Base-by-base conservation (phyloP, 495 filamentous ascomycete species). In the Aspergillus diversus region DNA sequence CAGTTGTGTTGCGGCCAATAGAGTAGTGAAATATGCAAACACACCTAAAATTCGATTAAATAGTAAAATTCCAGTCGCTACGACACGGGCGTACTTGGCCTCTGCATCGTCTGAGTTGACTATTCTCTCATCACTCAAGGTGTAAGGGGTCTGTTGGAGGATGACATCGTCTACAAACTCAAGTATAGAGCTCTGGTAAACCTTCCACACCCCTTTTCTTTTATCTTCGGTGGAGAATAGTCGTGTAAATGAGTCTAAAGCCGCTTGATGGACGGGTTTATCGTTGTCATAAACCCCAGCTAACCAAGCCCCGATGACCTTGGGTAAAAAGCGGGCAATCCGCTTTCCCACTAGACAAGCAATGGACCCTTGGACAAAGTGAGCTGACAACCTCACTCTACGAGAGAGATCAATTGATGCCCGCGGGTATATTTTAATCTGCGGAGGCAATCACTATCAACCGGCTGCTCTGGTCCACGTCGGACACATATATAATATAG, bases 251-350 rank as follows among this genome's bases (percentile, higher is more conserved):
- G 91, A 89, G 50, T 93, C 88, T 57, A 82, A 77, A n/a, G 93
- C 91, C 3, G 90, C 84, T 35, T 86, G 87, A 33, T 88, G 81
- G 1, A 90, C 90, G 13, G 80, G 79, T 55, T 85, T 85, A 71
- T 99, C 95, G 61, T 83, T 89, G 70, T 99, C 96, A 69, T 92
- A 94, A 2, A 88, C 81, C 12, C 96, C 94, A 33, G 89, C 89
- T 32, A 97, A 81, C 96, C 96, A 99, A 11, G 92, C 81, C 7
- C 91, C 92, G 21, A 92, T 87, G 34, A 96, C 81, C 33, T 84
- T 83, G 3, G 92, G 85, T 63, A 98, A 80, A 68, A 89, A 80
- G 66, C 85, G 91, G 39, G 88, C 91, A 66, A 96, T 87, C 56
- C 91, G 84, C 76, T 93, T 96, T 17, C 92, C 90, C 31, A 85